Conservation (phyloP, 2,329 filamentous ascomycete genomes). For the Penicillium sp. region DNA sequence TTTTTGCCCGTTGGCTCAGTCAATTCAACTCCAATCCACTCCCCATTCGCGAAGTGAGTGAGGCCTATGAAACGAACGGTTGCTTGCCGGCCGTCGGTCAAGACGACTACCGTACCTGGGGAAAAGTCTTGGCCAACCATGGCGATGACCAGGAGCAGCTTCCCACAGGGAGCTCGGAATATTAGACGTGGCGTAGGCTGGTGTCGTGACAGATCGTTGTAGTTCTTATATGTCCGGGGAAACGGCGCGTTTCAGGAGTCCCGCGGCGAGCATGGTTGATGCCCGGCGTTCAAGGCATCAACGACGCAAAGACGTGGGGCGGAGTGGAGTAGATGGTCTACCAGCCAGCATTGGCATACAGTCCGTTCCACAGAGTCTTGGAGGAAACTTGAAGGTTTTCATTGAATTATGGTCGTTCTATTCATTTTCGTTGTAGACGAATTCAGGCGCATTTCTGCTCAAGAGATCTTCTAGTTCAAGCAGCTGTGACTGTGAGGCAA, state of each 20-base stretch:
- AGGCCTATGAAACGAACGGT: conserved; percentile 75
- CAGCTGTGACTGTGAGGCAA: neutral
- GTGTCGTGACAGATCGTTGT: too few relatives aligned
- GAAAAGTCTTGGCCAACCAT: conserved; percentile 28
- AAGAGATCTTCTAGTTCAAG: neutral
- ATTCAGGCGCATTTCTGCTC: too few relatives aligned
- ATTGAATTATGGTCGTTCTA: neutral
- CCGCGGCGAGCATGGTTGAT: conserved; percentile 1
- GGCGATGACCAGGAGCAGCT: conserved; percentile 4
- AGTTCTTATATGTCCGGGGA: too few relatives aligned
- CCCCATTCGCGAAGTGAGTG: conserved; percentile 72
- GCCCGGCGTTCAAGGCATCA: neutral
- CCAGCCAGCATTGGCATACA: too few relatives aligned
- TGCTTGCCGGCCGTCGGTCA: conserved; percentile 70
- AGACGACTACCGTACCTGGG: conserved; percentile 68
- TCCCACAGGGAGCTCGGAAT: conserved; percentile 10
- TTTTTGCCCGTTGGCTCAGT: conserved; percentile 82
- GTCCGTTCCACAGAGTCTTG: too few relatives aligned
- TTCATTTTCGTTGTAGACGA: neutral
- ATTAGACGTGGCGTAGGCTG: too few relatives aligned
- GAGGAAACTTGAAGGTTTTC: too few relatives aligned
- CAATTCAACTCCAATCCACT: conserved; percentile 87
- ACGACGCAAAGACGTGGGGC: neutral
- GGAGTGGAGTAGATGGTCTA: too few relatives aligned
- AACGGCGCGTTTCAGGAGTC: conserved; percentile 6